Evolutionary conservation across 352 stramenopile species (phyloP).

Genomic region (Aphanomyces invadans): DNA sequence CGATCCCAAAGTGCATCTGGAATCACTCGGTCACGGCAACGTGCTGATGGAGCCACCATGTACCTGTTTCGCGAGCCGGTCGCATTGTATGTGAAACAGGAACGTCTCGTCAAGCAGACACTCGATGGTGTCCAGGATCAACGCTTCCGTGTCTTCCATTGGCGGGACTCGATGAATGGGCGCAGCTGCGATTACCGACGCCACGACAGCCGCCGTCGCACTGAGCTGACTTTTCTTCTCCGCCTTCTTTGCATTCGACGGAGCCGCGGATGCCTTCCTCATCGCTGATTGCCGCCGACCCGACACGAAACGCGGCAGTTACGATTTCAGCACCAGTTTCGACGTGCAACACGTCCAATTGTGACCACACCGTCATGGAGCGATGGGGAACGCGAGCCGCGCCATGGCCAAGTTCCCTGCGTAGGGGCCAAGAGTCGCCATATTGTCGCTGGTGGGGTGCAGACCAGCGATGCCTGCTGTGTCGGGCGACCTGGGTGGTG

Average conservation of each 20-base stretch:
- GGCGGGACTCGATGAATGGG: not conserved
- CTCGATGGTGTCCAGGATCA: not conserved
- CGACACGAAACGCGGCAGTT: no score
- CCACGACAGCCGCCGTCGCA: not conserved
- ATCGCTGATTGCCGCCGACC: no score
- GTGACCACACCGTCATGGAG: no score
- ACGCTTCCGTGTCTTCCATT: not conserved
- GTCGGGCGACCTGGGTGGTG: no score
- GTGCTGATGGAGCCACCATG: not conserved
- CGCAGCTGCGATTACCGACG: not conserved
- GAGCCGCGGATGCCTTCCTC: no score
- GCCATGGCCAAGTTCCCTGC: no score
- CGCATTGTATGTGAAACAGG: not conserved
- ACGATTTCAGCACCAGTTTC: no score
- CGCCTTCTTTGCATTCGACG: not conserved
- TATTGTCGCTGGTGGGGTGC: no score
- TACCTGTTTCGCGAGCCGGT: not conserved
- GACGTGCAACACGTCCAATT: no score
- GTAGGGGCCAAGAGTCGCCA: no score
- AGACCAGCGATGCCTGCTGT: no score
- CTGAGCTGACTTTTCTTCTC: not conserved
- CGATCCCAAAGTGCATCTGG: constrained; percentile 5
- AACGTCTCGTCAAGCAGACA: not conserved
- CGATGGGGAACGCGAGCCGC: no score
- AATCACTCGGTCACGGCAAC: not conserved